phyloP scores from a whole-genome alignment of 2,329 filamentous ascomycete genomes.

The Claviceps maximensis region DNA sequence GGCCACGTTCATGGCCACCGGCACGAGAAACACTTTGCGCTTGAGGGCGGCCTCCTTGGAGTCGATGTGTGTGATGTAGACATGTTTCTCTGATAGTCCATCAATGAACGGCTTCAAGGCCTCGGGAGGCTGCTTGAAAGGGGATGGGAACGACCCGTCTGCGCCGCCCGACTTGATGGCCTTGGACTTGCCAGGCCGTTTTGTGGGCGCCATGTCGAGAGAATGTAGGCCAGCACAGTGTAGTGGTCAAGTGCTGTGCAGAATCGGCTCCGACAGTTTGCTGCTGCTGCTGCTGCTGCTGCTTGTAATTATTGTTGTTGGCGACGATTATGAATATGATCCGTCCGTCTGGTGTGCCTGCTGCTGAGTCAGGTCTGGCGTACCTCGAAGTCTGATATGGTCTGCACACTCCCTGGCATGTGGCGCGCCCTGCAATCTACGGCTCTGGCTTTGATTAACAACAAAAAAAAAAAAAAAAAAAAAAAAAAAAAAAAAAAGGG shows the following conservation, averaged over 20 bases:
- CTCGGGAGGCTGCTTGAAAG: conserved; percentile 54
- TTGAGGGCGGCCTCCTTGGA: conserved; percentile 56
- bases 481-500: neutral
- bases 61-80: conserved; percentile 83
- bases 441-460: neutral
- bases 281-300: neutral
- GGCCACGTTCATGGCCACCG: conserved; percentile 59
- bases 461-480: neutral
- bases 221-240: neutral
- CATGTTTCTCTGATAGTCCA: conserved; percentile 50
- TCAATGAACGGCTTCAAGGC: conserved; percentile 53
- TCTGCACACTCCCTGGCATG: no score
- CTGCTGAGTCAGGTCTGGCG: no score
- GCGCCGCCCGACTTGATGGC: conserved; percentile 11
- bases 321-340: neutral
- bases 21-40: conserved; percentile 69
- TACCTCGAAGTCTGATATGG: no score
- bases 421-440: no score
- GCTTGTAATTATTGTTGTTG: neutral
- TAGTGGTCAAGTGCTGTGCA: neutral
- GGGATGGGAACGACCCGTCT: conserved; percentile 35
- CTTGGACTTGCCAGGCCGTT: conserved; percentile 21
- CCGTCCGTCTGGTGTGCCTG: no score
- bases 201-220: conserved; percentile 18
- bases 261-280: neutral